Conservation (phyloP, 306 rosid genomes). For the Prunus armeniaca region DNA sequence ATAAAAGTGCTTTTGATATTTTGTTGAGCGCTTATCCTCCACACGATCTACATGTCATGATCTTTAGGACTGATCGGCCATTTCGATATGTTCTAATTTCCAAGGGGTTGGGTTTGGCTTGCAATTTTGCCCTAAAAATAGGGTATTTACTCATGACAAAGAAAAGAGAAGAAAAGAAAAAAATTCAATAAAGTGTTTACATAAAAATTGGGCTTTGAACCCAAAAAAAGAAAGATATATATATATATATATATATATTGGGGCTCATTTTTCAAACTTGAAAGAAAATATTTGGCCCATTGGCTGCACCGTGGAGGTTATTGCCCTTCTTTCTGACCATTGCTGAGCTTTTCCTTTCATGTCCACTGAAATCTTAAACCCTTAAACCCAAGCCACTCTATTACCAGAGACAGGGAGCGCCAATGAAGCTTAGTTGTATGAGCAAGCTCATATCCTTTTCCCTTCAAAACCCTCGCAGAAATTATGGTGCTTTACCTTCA, state of each 20-base stretch:
- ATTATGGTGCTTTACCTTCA: conserved; percentile 15
- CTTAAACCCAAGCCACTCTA: background rate
- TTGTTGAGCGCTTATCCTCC: no score
- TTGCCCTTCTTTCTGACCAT: background rate
- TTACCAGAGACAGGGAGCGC: background rate
- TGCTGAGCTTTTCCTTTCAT: background rate
- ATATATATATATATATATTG: no score
- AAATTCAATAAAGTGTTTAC: no score
- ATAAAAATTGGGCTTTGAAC: no score
- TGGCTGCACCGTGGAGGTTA: no score
- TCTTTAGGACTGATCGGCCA: no score
- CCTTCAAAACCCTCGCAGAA: background rate
- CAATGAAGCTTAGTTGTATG: conserved; percentile 14
- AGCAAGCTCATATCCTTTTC: conserved; percentile 5
- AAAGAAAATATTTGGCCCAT: no score
- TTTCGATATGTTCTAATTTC: no score
- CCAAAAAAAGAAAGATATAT: no score
- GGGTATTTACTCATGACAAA: background rate
- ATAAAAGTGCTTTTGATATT: no score
- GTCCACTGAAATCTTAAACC: background rate
- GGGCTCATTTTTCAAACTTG: no score
- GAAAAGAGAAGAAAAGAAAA: background rate
- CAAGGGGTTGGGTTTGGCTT: background rate
- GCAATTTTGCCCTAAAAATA: background rate
- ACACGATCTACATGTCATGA: no score